Evolutionary conservation across 2,329 filamentous ascomycete species (phyloP).

Genomic region (Aspergillus persii): DNA sequence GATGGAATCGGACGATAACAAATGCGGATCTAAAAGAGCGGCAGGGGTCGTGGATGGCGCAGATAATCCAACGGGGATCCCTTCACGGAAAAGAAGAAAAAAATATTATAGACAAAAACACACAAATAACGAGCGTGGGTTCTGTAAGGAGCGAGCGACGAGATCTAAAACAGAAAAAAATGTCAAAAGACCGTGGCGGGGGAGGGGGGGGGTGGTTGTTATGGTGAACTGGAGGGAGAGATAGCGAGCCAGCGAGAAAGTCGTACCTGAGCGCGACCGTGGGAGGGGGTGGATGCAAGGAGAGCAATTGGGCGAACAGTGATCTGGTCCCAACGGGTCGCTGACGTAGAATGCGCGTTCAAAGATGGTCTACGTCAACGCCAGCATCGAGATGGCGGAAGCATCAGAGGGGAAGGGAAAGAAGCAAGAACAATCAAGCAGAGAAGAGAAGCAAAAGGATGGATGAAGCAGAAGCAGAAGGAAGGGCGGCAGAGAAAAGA

Average conservation of each 20-base stretch:
- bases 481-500: slow-evolving; percentile 2
- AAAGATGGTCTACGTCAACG: slow-evolving; percentile 27
- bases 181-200: slow-evolving; percentile 3
- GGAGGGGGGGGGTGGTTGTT: slow-evolving; percentile 6
- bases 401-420: slow-evolving; percentile 10
- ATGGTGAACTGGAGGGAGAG: background rate
- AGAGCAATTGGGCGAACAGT: slow-evolving; percentile 14
- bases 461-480: background rate
- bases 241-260: background rate
- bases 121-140: slow-evolving; percentile 25
- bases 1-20: background rate
- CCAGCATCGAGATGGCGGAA: slow-evolving; percentile 26
- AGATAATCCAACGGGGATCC: slow-evolving; percentile 15
- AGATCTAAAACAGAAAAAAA: slow-evolving; percentile 16
- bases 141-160: slow-evolving; percentile 28
- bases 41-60: slow-evolving; percentile 20
- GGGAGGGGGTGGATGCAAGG: slow-evolving; percentile 19
- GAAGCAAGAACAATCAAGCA: background rate
- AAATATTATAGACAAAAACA: slow-evolving; percentile 1
- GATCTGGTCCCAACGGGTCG: slow-evolving; percentile 24
- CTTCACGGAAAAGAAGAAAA: slow-evolving; percentile 1
- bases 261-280: slow-evolving; percentile 24
- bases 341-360: slow-evolving; percentile 24
- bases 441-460: too few species aligned
- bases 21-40: slow-evolving; percentile 23